A percentile compares a stretch with the other conserved stretches of the same genome.
phyloP scores from a whole-genome alignment of 2,329 filamentous ascomycete species.

The Aspergillus intermedius region DNA sequence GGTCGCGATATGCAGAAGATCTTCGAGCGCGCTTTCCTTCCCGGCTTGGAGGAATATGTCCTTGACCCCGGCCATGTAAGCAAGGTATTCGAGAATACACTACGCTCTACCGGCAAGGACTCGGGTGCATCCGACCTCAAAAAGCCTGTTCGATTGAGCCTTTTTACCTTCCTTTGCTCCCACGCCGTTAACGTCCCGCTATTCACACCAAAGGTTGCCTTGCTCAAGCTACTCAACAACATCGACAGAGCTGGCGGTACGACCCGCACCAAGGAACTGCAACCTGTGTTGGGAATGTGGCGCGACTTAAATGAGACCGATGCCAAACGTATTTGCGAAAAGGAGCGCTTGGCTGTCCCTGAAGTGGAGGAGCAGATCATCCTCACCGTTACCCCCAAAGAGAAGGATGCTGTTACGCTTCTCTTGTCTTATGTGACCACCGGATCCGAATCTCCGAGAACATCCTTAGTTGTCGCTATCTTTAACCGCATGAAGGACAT shows the following conservation, averaged over 20 bases:
- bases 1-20: slow-evolving; percentile 55
- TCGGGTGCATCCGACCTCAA: slow-evolving; percentile 51
- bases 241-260: slow-evolving; percentile 66
- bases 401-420: slow-evolving; percentile 51
- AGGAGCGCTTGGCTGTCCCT: slow-evolving; percentile 42
- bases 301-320: slow-evolving; percentile 48
- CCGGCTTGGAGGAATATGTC: slow-evolving; percentile 75
- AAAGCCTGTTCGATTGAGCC: slow-evolving; percentile 55
- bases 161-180: slow-evolving; percentile 66
- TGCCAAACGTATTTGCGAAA: slow-evolving; percentile 44
- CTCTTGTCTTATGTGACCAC: slow-evolving; percentile 48
- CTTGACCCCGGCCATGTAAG: slow-evolving; percentile 68
- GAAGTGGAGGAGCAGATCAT: slow-evolving; percentile 51
- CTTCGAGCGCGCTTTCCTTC: slow-evolving; percentile 61
- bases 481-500: slow-evolving; percentile 65
- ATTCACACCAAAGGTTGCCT: slow-evolving; percentile 59
- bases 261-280: slow-evolving; percentile 65
- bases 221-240: slow-evolving; percentile 66
- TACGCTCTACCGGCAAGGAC: slow-evolving; percentile 41
- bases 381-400: slow-evolving; percentile 48
- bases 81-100: slow-evolving; percentile 53
- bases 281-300: slow-evolving; percentile 70
- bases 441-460: slow-evolving; percentile 37
- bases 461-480: slow-evolving; percentile 55
- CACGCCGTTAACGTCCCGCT: slow-evolving; percentile 66